Evolutionary conservation across 2,329 filamentous ascomycete genomes (phyloP), one percentile per base, ranked within the genome.

Genomic region (Thielaviopsis euricoi): DNA sequence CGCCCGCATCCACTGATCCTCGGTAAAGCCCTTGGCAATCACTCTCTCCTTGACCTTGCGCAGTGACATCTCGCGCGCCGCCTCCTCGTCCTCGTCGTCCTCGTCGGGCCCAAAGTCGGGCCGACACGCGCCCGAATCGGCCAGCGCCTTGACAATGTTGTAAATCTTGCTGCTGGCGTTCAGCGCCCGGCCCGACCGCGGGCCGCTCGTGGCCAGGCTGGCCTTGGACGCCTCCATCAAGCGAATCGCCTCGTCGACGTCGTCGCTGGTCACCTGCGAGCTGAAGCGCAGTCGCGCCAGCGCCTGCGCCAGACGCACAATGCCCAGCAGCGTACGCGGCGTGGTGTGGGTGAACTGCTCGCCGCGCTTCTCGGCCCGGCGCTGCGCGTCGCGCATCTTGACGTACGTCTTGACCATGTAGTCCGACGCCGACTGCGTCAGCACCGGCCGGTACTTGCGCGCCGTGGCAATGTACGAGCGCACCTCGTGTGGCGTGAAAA

Each of bases 381-480:
- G 89, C 70, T 96, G 89, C 67, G 90, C 82, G 66, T 95, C 89
- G 56, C 93, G 86, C 77, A 98, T 85, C 61, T 88, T 86, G 33
- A 98, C 93, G 68, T 98, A 98, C 0, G 91, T 94, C 68, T 91
- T 93, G 57, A 95, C 87, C 76, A 98, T 89, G 74, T 98, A 98
- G 68, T 98, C 93, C 0, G 88, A 90, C 3, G 96, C 88, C 6
- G 79, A 77, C 66, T 85, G 86, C 0, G 91, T 89, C 4, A 98
- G 87, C 0, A 84, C 82, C 7, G 93, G 93, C 13, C 91, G 83
- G 79, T 84, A 96, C 17, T 86, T 88, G 56, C 93, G 85, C 1
- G 93, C 93, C 67, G 91, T 87, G 12, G 93, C 91, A 60, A 98
- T 87, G 75, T 95, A 98, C 64, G 95, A 89, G 58, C 93, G 87